Evolutionary conservation across 2,329 filamentous ascomycete species (phyloP), one percentile per base, ranked within the genome.

Genomic region (Colletotrichum caudatum): DNA sequence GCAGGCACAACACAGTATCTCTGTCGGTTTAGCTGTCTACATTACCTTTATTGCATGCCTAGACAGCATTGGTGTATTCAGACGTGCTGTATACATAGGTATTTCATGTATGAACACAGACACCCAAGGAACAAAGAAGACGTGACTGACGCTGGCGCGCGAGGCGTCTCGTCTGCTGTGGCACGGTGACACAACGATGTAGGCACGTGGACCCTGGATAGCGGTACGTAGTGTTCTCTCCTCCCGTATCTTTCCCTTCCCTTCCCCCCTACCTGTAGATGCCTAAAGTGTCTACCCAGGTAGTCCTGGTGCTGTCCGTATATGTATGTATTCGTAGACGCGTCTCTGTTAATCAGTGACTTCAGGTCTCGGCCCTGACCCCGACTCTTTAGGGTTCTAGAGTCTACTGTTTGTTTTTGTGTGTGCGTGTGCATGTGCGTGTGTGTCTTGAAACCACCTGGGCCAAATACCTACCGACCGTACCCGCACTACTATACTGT

Each of bases 101-200:
- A 29, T 29, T 29, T 29, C 29, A 29, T 29, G 29, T 29, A 29
- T 29, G 5, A 4, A 29, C 3, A 29, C 29, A 29, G 29, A 29
- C 3, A 29, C 29, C 5, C 29, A 18, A 16, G 39, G 1, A 2
- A 7, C 18, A 41, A 37, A 56, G 12, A 37, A n/a, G n/a, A 35
- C 16, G 5, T 7, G 14, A 20, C 14, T 0, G 39, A 29, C 23
- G 23, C 18, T 53, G 44, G 56, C 33, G 64, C 44, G 7, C n/a
- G 18, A 18, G 18, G 18, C 33, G 61, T 70, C 61, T 53, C 64
- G 68, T 63, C 57, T 71, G 57, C 29, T 68, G 64, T 53, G 57
- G 62, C 68, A 58, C 56, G 37, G 41, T 23, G 51, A 58, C 68
- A 62, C 51, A 41, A 35, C 20, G 44, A 63, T 64, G 58, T 44